A percentile compares a stretch with the other conserved stretches of the same genome.
Evolutionary conservation across 768 basidiomycete genomes (phyloP).

Genomic region (Mycena rosella): DNA sequence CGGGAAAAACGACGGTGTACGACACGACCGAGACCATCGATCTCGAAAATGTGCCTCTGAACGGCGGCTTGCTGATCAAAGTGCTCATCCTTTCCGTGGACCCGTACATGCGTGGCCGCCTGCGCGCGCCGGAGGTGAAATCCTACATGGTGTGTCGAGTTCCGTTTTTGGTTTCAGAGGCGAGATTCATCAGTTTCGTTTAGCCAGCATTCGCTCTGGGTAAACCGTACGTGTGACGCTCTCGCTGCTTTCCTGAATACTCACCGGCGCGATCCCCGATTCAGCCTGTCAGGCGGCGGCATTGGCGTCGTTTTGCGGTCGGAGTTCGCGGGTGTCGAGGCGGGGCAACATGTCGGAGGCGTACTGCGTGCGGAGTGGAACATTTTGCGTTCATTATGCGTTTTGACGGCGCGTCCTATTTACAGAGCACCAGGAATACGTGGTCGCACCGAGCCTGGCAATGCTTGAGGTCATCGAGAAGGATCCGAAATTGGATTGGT

Average conservation of each 20-base stretch:
- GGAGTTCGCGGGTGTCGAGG: neutral
- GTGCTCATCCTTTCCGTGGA: constrained; percentile 60
- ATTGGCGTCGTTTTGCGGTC: constrained; percentile 20
- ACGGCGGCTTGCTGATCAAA: constrained; percentile 65
- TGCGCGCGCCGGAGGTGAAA: constrained; percentile 48
- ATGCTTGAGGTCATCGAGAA: constrained; percentile 11
- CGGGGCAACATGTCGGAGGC: constrained; percentile 9
- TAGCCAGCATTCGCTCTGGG: constrained; percentile 36
- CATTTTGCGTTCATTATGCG: neutral
- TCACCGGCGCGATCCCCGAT: neutral
- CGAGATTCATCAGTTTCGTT: no score
- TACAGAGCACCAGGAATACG: constrained; percentile 4
- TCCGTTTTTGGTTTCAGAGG: neutral
- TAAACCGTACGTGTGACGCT: constrained; percentile 48
- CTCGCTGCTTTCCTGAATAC: neutral
- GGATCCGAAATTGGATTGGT: constrained; percentile 14
- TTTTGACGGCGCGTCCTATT: neutral
- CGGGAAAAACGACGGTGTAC: constrained; percentile 60
- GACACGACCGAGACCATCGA: constrained; percentile 64
- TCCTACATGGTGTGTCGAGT: constrained; percentile 41
- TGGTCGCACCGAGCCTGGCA: neutral
- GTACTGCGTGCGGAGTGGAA: neutral
- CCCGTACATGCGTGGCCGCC: constrained; percentile 55
- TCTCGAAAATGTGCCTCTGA: constrained; percentile 56
- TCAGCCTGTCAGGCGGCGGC: neutral